phyloP scores from a whole-genome alignment of 176 grass and related monocot genomes.

The Hyparrhenia diplandra region DNA sequence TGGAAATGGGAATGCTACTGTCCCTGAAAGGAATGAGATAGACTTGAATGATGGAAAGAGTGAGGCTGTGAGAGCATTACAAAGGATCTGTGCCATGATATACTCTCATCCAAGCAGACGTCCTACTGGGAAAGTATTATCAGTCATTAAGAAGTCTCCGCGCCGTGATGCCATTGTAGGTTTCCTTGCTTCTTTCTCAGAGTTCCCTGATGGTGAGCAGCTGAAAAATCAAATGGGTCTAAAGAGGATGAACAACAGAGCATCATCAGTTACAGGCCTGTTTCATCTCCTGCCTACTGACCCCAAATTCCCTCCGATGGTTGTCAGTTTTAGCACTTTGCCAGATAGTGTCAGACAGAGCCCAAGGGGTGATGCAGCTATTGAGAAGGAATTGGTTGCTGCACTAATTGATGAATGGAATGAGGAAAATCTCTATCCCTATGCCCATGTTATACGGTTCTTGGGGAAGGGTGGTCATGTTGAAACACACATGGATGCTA shows the following conservation, averaged over 20 bases:
- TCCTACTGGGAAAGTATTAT: slow-evolving; percentile 82
- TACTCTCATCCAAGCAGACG: slow-evolving; percentile 62
- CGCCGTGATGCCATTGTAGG: slow-evolving; percentile 72
- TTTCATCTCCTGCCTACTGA: slow-evolving; percentile 64
- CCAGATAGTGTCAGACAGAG: slow-evolving; percentile 56
- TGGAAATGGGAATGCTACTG: slow-evolving; percentile 51
- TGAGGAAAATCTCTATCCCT: slow-evolving; percentile 65
- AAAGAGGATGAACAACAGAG: slow-evolving; percentile 45
- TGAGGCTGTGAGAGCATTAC: slow-evolving; percentile 60
- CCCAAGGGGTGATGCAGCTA: slow-evolving; percentile 44
- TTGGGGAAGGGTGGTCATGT: slow-evolving; percentile 72
- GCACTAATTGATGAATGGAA: slow-evolving; percentile 80
- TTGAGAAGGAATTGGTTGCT: slow-evolving; percentile 70
- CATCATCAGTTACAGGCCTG: slow-evolving; percentile 24
- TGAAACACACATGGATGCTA: slow-evolving; percentile 82
- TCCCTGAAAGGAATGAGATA: slow-evolving; percentile 20
- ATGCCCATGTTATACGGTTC: slow-evolving; percentile 52
- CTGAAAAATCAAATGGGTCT: slow-evolving; percentile 36
- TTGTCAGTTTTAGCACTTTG: slow-evolving; percentile 49
- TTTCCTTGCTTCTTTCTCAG: slow-evolving; percentile 64
- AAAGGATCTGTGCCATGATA: slow-evolving; percentile 66
- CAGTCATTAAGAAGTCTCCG: slow-evolving; percentile 66
- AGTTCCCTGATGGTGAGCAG: slow-evolving; percentile 41
- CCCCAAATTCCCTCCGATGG: slow-evolving; percentile 80
- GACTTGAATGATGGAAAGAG: slow-evolving; percentile 25